Evolutionary conservation across 208 protist genomes (phyloP).

Genomic region (Angomonas deanei): DNA sequence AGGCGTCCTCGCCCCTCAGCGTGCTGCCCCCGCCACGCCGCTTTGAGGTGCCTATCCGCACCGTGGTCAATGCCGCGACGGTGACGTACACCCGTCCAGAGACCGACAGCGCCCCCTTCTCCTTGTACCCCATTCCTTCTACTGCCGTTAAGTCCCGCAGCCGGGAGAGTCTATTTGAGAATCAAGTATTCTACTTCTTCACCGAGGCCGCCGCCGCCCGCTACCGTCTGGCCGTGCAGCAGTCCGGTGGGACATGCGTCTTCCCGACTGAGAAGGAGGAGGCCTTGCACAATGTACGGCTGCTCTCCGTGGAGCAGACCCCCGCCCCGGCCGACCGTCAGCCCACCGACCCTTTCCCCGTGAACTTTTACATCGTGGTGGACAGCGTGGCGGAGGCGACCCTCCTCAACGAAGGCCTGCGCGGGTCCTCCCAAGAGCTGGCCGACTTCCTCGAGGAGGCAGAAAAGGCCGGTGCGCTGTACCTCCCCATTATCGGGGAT

Average conservation of each 20-base stretch:
- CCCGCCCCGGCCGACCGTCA: not conserved
- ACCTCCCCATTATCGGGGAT: constrained; percentile 33
- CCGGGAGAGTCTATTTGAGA: constrained; percentile 36
- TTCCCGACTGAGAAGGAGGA: constrained; percentile 20
- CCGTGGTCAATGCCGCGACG: constrained; percentile 14
- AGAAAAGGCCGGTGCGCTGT: constrained; percentile 6
- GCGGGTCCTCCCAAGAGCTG: constrained; percentile 19
- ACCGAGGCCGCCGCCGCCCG: constrained; percentile 29
- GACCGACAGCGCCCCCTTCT: constrained; percentile 63
- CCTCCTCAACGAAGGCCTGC: constrained; percentile 24
- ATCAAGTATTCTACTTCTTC: constrained; percentile 48
- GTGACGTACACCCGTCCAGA: constrained; percentile 63
- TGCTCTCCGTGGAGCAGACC: constrained; percentile 18
- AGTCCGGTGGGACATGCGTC: constrained; percentile 25
- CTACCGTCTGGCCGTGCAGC: constrained; percentile 29
- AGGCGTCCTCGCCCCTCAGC: constrained; percentile 44
- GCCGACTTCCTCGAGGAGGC: constrained; percentile 24
- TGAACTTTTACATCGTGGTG: constrained; percentile 53
- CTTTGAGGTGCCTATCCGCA: constrained; percentile 58
- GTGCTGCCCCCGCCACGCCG: constrained; percentile 51
- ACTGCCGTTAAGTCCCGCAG: constrained; percentile 35
- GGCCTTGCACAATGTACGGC: constrained; percentile 20
- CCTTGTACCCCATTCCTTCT: constrained; percentile 61
- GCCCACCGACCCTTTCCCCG: constrained; percentile 6
- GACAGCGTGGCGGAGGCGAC: constrained; percentile 35